phyloP scores from a whole-genome alignment of 257 asterid species.

The Petunia secreta region DNA sequence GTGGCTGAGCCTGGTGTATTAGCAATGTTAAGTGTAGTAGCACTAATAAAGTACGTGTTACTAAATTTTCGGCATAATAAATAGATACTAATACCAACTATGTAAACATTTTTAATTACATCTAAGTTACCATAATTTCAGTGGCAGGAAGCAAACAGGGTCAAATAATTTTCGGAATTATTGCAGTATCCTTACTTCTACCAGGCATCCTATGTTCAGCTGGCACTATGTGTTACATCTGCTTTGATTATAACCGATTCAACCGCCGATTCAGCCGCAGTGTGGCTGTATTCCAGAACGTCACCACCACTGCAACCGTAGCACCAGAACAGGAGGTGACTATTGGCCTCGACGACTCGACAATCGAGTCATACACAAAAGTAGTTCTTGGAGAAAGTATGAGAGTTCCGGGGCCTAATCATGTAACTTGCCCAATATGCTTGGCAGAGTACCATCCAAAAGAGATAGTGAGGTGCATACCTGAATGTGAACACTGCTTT shows the following conservation, averaged over 20 bases:
- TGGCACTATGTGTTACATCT: conserved; percentile 34
- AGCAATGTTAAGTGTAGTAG: background rate
- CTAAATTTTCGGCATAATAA: background rate
- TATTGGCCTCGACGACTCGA: conserved; percentile 67
- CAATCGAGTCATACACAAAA: conserved; percentile 67
- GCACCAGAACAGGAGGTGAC: conserved; percentile 26
- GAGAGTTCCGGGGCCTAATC: conserved; percentile 65
- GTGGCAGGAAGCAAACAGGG: conserved; percentile 31
- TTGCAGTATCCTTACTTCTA: conserved; percentile 35
- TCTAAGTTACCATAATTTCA: background rate
- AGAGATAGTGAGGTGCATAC: conserved; percentile 61
- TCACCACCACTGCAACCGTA: conserved; percentile 23
- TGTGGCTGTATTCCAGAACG: conserved; percentile 26
- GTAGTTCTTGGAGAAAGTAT: conserved; percentile 75
- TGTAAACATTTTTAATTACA: background rate
- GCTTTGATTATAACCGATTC: conserved; percentile 7
- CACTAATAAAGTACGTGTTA: background rate
- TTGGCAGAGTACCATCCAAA: conserved; percentile 67
- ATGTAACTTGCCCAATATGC: conserved; percentile 73
- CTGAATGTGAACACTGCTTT: conserved; percentile 80
- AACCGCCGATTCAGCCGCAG: background rate
- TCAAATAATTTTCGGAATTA: conserved; percentile 25
- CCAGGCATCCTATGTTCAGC: conserved; percentile 39
- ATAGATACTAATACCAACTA: background rate
- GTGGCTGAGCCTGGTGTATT: background rate